A percentile compares a stretch with the other conserved stretches of the same genome.
phyloP scores from a whole-genome alignment of 1,284 basidiomycete species.

The Filobasidium uniguttulatum region DNA sequence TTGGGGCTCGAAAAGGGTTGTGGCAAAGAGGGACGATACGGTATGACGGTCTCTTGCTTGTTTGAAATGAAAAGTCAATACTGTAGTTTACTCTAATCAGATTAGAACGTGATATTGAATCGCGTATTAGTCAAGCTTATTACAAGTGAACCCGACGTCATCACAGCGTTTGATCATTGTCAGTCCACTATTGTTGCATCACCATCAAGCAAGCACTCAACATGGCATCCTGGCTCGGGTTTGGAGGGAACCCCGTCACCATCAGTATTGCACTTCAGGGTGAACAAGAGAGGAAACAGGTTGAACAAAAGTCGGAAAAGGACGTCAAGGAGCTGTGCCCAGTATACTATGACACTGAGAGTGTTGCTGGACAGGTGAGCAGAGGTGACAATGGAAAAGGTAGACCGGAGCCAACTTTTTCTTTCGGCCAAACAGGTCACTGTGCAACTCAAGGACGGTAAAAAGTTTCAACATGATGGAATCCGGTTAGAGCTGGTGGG shows the following conservation, averaged over 20 bases:
- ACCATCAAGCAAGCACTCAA: neutral
- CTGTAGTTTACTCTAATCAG: too few species aligned
- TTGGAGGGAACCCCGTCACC: conserved; percentile 69
- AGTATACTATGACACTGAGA: conserved; percentile 91
- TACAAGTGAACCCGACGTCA: too few species aligned
- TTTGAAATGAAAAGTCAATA: too few species aligned
- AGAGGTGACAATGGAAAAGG: neutral
- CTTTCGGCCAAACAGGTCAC: conserved; percentile 48
- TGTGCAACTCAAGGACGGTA: conserved; percentile 82
- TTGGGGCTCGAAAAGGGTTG: neutral
- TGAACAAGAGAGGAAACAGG: conserved; percentile 70
- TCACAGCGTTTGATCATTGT: too few species aligned
- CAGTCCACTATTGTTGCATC: neutral
- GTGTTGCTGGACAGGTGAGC: conserved; percentile 68
- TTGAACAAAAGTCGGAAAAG: conserved; percentile 48
- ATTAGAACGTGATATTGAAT: too few species aligned
- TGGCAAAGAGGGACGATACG: too few species aligned
- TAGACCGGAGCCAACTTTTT: neutral
- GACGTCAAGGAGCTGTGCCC: conserved; percentile 80
- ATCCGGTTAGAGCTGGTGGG: conserved; percentile 97
- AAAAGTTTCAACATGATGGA: conserved; percentile 88
- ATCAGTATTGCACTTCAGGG: conserved; percentile 76
- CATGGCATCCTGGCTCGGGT: conserved; percentile 78
- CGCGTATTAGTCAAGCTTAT: too few species aligned
- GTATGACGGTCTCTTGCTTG: too few species aligned